Evolutionary conservation across 345 rosid genomes (phyloP).

Genomic region (Eucalyptus virginea): DNA sequence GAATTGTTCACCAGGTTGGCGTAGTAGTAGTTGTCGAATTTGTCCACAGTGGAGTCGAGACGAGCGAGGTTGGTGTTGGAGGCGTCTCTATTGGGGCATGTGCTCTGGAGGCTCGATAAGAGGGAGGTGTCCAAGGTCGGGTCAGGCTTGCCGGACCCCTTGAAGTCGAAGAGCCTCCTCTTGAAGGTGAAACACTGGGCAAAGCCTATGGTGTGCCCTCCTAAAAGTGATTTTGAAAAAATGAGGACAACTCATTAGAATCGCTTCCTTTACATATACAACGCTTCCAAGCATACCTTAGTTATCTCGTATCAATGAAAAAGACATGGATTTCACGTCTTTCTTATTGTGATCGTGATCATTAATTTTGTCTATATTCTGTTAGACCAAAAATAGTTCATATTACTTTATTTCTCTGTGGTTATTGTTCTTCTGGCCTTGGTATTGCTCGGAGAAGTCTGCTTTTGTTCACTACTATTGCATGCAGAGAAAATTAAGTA

Average conservation of each 20-base stretch:
- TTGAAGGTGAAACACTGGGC: conserved; percentile 87
- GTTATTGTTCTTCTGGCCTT: not conserved
- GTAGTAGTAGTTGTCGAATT: conserved; percentile 67
- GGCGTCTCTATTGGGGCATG: conserved; percentile 49
- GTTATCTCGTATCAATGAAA: not conserved
- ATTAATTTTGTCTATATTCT: not conserved
- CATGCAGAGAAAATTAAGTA: not conserved
- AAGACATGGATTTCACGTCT: not conserved
- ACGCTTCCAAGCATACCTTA: not conserved
- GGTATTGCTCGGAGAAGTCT: not conserved
- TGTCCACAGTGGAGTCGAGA: conserved; percentile 34
- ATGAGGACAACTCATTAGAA: not conserved
- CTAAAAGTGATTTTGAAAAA: conserved; percentile 7
- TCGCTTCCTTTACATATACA: not conserved
- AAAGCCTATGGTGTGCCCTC: conserved; percentile 85
- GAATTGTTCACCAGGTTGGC: conserved; percentile 31
- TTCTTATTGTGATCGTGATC: not conserved
- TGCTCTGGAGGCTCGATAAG: conserved; percentile 17
- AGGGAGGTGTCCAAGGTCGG: conserved; percentile 40
- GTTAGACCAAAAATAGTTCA: not conserved
- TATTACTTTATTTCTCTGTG: not conserved
- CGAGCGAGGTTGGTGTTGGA: conserved; percentile 55
- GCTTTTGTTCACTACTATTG: not conserved
- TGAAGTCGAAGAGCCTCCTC: conserved; percentile 61
- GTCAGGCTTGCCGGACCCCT: conserved; percentile 68